Conservation (phyloP, 1,284 basidiomycete genomes). For the Microbotryum lychnidis-dioicae region DNA sequence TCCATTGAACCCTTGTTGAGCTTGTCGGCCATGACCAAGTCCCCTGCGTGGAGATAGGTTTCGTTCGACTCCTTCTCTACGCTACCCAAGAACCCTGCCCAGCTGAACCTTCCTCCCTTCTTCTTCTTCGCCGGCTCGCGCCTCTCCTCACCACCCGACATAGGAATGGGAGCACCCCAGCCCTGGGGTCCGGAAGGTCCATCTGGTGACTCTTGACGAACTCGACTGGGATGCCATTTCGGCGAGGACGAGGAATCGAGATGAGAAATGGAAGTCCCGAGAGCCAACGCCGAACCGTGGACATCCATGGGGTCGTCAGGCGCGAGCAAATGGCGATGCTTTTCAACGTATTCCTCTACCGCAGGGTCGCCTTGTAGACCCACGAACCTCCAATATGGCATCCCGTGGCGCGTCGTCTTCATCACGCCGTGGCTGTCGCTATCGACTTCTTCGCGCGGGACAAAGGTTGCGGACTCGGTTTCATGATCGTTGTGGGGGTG, state of each 20-base stretch:
- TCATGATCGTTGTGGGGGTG: conserved; percentile 31
- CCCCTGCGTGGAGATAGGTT: conserved; percentile 16
- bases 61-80: conserved; percentile 6
- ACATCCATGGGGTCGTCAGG: not conserved
- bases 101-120: conserved; percentile 9
- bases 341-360: conserved; percentile 18
- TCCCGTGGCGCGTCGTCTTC: conserved; percentile 32
- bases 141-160: not conserved
- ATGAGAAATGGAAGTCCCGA: too few relatives aligned
- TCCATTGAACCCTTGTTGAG: conserved; percentile 7
- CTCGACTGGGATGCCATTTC: too few relatives aligned
- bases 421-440: conserved; percentile 11
- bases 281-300: too few relatives aligned
- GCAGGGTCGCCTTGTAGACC: conserved; percentile 33
- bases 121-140: conserved; percentile 8
- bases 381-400: conserved; percentile 42
- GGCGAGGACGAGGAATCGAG: too few relatives aligned
- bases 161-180: not conserved
- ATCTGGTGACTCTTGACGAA: too few relatives aligned
- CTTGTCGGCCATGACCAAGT: conserved; percentile 37
- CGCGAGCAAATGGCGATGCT: not conserved
- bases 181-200: too few relatives aligned
- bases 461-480: conserved; percentile 34
- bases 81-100: conserved; percentile 13
- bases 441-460: conserved; percentile 38